A percentile compares a stretch with the other conserved stretches of the same genome.
Evolutionary conservation across 2,329 filamentous ascomycete species (phyloP).

Genomic region (Pseudocercospora fijiensis): DNA sequence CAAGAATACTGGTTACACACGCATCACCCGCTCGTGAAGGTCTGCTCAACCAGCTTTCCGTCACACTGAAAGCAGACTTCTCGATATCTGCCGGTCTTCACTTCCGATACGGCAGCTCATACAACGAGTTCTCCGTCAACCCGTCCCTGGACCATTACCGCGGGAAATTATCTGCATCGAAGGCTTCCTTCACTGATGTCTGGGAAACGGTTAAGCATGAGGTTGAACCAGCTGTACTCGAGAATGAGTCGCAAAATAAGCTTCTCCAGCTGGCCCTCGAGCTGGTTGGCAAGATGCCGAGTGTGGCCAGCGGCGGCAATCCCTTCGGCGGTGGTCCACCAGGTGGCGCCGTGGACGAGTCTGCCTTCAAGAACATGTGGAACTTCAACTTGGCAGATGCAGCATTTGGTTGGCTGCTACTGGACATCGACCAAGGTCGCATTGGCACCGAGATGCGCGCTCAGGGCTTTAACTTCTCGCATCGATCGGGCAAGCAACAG

Average conservation of each 20-base stretch:
- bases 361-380: slow-evolving; percentile 99
- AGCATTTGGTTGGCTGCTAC: slow-evolving; percentile 90
- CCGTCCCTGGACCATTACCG: slow-evolving; percentile 97
- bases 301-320: slow-evolving; percentile 89
- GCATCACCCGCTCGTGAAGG: slow-evolving; percentile 95
- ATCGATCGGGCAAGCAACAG: slow-evolving; percentile 74
- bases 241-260: slow-evolving; percentile 91
- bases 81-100: slow-evolving; percentile 96
- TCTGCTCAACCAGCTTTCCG: slow-evolving; percentile 94
- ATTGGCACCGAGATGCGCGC: slow-evolving; percentile 99
- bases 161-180: slow-evolving; percentile 94
- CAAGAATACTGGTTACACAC: slow-evolving; percentile 92
- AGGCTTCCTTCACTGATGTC: slow-evolving; percentile 97
- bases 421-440: slow-evolving; percentile 91
- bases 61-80: slow-evolving; percentile 96
- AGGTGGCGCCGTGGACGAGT: slow-evolving; percentile 92
- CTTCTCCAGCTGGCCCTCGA: slow-evolving; percentile 86
- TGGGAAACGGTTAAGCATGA: slow-evolving; percentile 98
- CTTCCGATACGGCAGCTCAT: slow-evolving; percentile 97
- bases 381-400: slow-evolving; percentile 99
- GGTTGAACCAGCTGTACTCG: slow-evolving; percentile 88
- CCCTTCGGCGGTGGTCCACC: slow-evolving; percentile 86
- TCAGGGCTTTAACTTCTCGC: slow-evolving; percentile 98
- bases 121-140: slow-evolving; percentile 99
- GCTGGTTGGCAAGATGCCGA: slow-evolving; percentile 97